Conservation (phyloP, 2,329 filamentous ascomycete genomes). For the Diaporthe sp. region DNA sequence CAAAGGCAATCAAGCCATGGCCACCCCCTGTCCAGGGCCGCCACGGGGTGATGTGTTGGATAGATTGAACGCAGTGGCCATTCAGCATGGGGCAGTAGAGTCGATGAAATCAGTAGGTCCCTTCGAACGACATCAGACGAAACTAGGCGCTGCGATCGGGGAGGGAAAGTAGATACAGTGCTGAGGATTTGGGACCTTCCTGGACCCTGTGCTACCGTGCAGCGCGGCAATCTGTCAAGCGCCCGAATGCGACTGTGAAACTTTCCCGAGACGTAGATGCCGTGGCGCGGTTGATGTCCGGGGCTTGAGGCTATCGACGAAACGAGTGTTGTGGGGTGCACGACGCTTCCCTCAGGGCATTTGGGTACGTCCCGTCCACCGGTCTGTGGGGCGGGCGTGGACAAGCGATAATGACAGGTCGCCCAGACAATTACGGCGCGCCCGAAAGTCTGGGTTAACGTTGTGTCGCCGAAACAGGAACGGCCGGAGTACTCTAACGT, state of each 20-base stretch:
- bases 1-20: not conserved
- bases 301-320: conserved; percentile 7
- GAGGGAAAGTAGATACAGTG: not conserved
- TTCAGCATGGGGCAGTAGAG: not conserved
- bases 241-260: conserved; percentile 24
- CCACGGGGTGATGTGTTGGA: not conserved
- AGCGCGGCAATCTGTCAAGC: conserved; percentile 27
- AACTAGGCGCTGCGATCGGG: not conserved
- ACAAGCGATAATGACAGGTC: conserved; percentile 17
- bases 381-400: not conserved
- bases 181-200: not conserved
- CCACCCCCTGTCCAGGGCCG: not conserved
- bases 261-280: conserved; percentile 22
- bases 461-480: conserved; percentile 15
- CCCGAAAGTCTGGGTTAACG: conserved; percentile 15
- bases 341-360: not conserved
- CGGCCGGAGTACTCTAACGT: conserved; percentile 16
- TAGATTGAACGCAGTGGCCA: not conserved
- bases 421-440: conserved; percentile 24
- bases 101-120: not conserved
- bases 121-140: conserved; percentile 2
- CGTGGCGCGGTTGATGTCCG: conserved; percentile 6
- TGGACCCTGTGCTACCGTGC: not conserved
- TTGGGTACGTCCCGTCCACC: not conserved
- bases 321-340: conserved; percentile 6